Percentiles rank a stretch among this genome's conserved stretches.
Evolutionary conservation across 202 grass and related monocot species (phyloP).

Genomic region (Brachypodium distachyon): DNA sequence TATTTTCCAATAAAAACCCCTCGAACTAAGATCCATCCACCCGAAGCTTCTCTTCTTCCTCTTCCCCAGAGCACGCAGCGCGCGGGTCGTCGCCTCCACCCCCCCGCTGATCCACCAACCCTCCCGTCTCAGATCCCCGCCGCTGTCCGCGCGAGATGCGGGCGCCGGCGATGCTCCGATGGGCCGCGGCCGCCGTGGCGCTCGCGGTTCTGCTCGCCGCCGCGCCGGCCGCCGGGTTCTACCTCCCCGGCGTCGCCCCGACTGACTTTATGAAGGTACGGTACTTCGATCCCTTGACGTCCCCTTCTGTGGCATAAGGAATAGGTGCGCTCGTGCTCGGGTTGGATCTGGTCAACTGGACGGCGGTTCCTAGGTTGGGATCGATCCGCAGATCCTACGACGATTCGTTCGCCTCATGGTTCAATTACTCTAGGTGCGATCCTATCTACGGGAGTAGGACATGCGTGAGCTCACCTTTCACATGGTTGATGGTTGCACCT

Average conservation of each 20-base stretch:
- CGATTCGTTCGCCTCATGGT: neutral
- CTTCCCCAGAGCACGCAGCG: constrained; percentile 2
- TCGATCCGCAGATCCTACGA: neutral
- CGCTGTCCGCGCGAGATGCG: constrained; percentile 11
- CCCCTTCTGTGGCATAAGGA: too few species aligned
- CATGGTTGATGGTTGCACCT: neutral
- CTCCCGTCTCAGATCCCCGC: neutral
- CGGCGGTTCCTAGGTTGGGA: neutral
- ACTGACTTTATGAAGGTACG: constrained; percentile 44
- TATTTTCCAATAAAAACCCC: constrained; percentile 20
- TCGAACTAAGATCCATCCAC: constrained; percentile 8
- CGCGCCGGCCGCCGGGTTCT: constrained; percentile 34
- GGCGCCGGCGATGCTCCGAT: constrained; percentile 30
- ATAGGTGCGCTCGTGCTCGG: neutral
- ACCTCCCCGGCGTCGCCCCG: constrained; percentile 63
- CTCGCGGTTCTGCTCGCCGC: constrained; percentile 15
- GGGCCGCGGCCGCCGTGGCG: constrained; percentile 12
- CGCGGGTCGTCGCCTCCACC: constrained; percentile 27
- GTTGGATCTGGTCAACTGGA: constrained; percentile 39
- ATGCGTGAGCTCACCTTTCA: neutral
- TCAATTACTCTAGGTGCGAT: too few species aligned
- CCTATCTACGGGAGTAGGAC: neutral
- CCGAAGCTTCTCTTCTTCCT: constrained; percentile 24
- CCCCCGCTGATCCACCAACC: neutral
- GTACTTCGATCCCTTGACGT: too few species aligned